Conservation (phyloP, 2,329 filamentous ascomycete genomes). For the Phaeophleospora eucalypticola region DNA sequence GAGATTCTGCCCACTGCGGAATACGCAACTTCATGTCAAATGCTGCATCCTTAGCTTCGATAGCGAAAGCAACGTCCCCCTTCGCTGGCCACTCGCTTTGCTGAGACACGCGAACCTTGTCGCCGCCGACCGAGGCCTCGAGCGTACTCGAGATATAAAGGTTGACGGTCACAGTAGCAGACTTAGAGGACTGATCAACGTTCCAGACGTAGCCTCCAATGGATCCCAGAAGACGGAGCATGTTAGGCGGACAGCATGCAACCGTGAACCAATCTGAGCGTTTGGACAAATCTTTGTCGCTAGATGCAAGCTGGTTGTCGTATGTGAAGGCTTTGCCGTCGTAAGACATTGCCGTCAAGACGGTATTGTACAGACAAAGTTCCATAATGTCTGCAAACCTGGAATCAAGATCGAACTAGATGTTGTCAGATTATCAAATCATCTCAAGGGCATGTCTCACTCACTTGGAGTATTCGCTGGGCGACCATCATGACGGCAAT, state of each 20-base stretch:
- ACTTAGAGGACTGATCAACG: slow-evolving; percentile 16
- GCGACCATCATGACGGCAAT: slow-evolving; percentile 60
- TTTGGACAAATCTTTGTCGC: slow-evolving; percentile 46
- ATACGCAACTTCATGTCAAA: slow-evolving; percentile 50
- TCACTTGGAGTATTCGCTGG: slow-evolving; percentile 50
- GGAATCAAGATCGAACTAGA: slow-evolving; percentile 49
- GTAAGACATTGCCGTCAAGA: slow-evolving; percentile 55
- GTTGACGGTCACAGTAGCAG: slow-evolving; percentile 49
- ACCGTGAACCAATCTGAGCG: slow-evolving; percentile 57
- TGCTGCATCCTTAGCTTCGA: slow-evolving; percentile 32
- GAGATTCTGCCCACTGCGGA: slow-evolving; percentile 48
- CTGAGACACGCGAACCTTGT: slow-evolving; percentile 44
- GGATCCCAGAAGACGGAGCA: slow-evolving; percentile 53
- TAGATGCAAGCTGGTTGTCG: slow-evolving; percentile 57
- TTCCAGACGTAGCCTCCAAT: slow-evolving; percentile 57
- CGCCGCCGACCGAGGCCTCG: slow-evolving; percentile 35
- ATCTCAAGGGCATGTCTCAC: slow-evolving; percentile 5
- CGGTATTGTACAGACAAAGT: slow-evolving; percentile 57
- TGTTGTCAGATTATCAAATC: slow-evolving; percentile 13
- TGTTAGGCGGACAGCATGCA: slow-evolving; percentile 59
- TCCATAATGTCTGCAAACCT: slow-evolving; percentile 59
- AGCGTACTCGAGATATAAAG: slow-evolving; percentile 52
- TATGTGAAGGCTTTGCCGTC: slow-evolving; percentile 59
- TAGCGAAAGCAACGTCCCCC: slow-evolving; percentile 47
- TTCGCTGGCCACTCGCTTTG: slow-evolving; percentile 57